Base-by-base conservation (phyloP, 75 land plant species). In the Ceratopteris richardii region DNA sequence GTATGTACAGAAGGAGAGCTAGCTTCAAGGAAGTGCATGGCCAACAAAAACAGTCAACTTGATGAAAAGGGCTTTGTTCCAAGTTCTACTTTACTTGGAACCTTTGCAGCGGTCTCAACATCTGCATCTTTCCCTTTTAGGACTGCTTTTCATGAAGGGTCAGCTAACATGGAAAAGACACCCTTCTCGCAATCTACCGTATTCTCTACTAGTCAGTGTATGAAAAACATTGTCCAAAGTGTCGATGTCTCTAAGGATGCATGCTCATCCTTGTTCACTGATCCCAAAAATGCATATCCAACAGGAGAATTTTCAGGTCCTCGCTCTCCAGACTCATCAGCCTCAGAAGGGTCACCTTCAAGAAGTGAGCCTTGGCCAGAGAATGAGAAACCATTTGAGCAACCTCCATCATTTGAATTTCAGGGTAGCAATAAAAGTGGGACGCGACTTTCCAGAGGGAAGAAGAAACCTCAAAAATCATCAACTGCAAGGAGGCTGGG, bases 371-470 rank as follows among this genome's bases (percentile, higher is more conserved):
- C n/a, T 7, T 46, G 64, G 64, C 31, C 44, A 26, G 2, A 1
- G 22, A 27, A 20, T 36, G 62, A 27, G 16, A 70, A 47, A 39
- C 27, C 56, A 19, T 70, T 57, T 27, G 62, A 51, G 16, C 6
- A 50, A 19, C 30, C 39, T 54, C 72, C 55, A 24, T 43, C 56
- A 3, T 21, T 68, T 55, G 71, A 58, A 56, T 82, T 82, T 29
- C 63, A 44, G 57, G 65, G 77, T 24, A 77, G 65, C 28, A 67
- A 20, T 40, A 20, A 25, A 13, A 26, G 60, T 50, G 55, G 37
- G 16, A 39, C 21, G 22, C 16, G 50, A 20, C 20, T 27, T 41
- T 16, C 72, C 75, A 58, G 68, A 19, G 64, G 66, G 47, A 43
- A 77, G 60, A 16, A 81, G 76, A 56, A 23, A 10, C 51, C 74